Evolutionary conservation across 1,284 basidiomycete genomes (phyloP).

Genomic region (Puccinia horiana): DNA sequence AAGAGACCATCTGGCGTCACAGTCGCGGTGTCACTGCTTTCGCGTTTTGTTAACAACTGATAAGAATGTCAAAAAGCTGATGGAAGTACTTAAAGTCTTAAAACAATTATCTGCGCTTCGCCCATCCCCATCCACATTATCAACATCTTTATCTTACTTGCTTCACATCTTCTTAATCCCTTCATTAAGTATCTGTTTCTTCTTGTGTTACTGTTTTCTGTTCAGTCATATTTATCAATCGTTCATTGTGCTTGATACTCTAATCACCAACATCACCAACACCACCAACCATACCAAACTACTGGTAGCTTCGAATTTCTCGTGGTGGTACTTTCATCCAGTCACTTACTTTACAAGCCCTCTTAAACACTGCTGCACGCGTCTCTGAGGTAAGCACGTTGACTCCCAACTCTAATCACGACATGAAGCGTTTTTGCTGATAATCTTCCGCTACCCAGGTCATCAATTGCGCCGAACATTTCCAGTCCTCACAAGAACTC

Average conservation of each 20-base stretch:
- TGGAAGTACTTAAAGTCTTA: background rate
- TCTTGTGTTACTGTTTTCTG: conserved; percentile 15
- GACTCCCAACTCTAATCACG: background rate
- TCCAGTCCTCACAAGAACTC: background rate
- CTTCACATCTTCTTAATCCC: background rate
- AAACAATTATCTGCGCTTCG: background rate
- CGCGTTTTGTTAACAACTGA: background rate
- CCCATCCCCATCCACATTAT: conserved; percentile 9
- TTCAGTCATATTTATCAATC: conserved; percentile 2
- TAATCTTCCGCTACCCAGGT: background rate
- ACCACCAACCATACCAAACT: background rate
- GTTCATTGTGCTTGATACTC: conserved; percentile 13
- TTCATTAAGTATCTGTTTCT: conserved; percentile 32
- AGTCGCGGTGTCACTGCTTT: background rate
- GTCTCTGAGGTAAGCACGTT: conserved; percentile 2
- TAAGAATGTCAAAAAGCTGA: background rate
- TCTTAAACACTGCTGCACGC: background rate
- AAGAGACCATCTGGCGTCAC: background rate
- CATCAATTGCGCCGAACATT: background rate
- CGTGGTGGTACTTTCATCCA: background rate
- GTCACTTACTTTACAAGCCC: background rate
- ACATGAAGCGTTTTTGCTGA: background rate
- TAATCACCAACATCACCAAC: background rate
- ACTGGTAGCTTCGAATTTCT: background rate
- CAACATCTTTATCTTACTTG: background rate